These are phyloP conservation scores for Penicillium ucsense DNA, from an alignment of 495 filamentous ascomycete species.

Conservation along the genomic window DNA sequence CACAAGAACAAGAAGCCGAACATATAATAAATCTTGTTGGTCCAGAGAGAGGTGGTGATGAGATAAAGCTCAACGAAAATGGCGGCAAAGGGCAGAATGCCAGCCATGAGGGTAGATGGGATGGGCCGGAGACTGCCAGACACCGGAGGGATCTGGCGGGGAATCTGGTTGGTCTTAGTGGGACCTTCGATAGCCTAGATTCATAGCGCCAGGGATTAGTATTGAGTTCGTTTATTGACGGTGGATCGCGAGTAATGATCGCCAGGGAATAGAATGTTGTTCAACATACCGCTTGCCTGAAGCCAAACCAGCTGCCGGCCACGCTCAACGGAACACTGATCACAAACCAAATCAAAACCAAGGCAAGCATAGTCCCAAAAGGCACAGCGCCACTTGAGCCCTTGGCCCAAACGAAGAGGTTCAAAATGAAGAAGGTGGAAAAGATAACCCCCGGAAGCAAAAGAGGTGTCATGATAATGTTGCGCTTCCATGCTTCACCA, in stretches of 20 bases:
- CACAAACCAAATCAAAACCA: slow-evolving; percentile 91
- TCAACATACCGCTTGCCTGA: slow-evolving; percentile 48
- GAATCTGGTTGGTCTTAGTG: slow-evolving; percentile 94
- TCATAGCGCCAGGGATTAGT: not conserved
- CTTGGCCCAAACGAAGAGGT: slow-evolving; percentile 92
- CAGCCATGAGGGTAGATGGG: slow-evolving; percentile 80
- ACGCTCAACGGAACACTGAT: slow-evolving; percentile 89
- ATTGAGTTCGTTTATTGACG: not conserved
- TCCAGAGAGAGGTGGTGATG: slow-evolving; percentile 97
- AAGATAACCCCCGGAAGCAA: slow-evolving; percentile 86
- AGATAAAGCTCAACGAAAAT: slow-evolving; percentile 98
- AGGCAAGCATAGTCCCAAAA: slow-evolving; percentile 90
- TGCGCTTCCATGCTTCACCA: slow-evolving; percentile 88
- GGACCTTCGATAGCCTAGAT: slow-evolving; percentile 55
- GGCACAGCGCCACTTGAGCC: slow-evolving; percentile 87
- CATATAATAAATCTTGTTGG: slow-evolving; percentile 98
- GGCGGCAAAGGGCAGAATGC: slow-evolving; percentile 85
- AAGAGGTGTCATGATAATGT: slow-evolving; percentile 79
- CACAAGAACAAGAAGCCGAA: slow-evolving; percentile 97
- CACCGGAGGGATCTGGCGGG: slow-evolving; percentile 83
- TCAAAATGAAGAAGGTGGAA: slow-evolving; percentile 79
- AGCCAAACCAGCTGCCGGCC: slow-evolving; percentile 86
- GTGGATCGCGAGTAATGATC: not conserved
- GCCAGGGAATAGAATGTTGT: no score
- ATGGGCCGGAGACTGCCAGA: slow-evolving; percentile 72